Base-by-base conservation (phyloP, 306 rosid genomes). In the Nissolia schottii region DNA sequence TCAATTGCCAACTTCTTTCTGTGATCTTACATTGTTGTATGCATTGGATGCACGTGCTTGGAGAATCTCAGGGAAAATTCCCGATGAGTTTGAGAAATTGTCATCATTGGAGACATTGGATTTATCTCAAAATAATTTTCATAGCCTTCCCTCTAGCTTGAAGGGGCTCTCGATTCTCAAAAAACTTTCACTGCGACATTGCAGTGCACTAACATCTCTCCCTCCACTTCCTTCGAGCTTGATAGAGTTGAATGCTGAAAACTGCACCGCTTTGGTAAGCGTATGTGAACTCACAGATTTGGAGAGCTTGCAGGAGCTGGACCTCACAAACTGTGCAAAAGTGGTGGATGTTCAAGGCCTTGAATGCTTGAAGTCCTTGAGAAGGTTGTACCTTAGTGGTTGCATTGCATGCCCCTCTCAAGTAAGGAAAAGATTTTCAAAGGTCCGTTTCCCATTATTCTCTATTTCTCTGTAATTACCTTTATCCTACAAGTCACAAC, bases 181-280 rank as follows among this genome's bases (percentile, higher is more conserved):
- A 31, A 12, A 16, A 1, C 91, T 90, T 57, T 0, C 3, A 3
- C 63, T 90, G 70, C 32, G 67, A 25, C 53, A 77, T 10, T 90
- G 91, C 71, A 59, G 27, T 8, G 50, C 80, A 40, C 84, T 90
- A 56, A 69, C 34, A 61, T 79, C 84, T 72, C 77, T 90, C 10
- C 96, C 96, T 24, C 60, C 83, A 25, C 89, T 87, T 84, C 93
- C 96, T 61, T 77, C 96, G 7, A 84, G 89, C 73, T 77, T 90
- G 85, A 7, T 55, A 25, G 25, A 22, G 77, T 48, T 90, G 45
- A 61, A 84, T 34, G 77, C 63, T 68, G 84, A 86, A 32, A 71
- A 85, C 74, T 87, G 91, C 25, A 78, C 15, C 16, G 41, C 82
- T 49, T 64, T 90, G 46, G 88, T 84, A 65, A 78, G 40, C 23